phyloP scores from a whole-genome alignment of 2,329 filamentous ascomycete genomes.

The Arthroderma uncinatum region DNA sequence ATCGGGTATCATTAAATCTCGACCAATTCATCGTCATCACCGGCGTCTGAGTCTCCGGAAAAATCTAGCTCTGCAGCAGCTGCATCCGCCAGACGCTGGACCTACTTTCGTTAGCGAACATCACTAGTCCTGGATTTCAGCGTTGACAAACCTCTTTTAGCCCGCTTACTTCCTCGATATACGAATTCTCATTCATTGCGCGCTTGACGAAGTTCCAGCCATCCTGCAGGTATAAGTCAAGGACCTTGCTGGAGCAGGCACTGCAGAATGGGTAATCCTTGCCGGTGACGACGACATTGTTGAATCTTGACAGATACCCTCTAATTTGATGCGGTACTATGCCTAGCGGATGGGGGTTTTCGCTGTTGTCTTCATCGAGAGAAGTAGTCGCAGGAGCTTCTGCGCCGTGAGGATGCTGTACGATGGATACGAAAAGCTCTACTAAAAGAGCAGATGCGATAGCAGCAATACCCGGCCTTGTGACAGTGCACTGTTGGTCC shows the following conservation, averaged over 20 bases:
- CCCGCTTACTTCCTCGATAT: slow-evolving; percentile 53
- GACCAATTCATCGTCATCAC: background rate
- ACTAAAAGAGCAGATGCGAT: slow-evolving; percentile 87
- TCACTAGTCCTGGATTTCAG: background rate
- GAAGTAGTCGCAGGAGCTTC: slow-evolving; percentile 31
- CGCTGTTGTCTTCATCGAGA: slow-evolving; percentile 24
- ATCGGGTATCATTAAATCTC: background rate
- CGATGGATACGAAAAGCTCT: slow-evolving; percentile 73
- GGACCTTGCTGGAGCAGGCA: slow-evolving; percentile 48
- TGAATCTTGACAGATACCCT: slow-evolving; percentile 51
- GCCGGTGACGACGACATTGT: slow-evolving; percentile 47
- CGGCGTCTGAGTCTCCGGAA: background rate
- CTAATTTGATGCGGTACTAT: slow-evolving; percentile 53
- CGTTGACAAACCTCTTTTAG: slow-evolving; percentile 42
- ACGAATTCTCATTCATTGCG: slow-evolving; percentile 50
- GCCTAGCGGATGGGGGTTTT: slow-evolving; percentile 40
- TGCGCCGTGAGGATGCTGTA: slow-evolving; percentile 63
- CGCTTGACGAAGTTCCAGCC: slow-evolving; percentile 51
- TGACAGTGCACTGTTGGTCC: slow-evolving; percentile 97
- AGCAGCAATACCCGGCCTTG: slow-evolving; percentile 78
- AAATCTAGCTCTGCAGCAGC: background rate
- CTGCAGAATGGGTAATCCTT: slow-evolving; percentile 51
- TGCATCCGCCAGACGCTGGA: slow-evolving; percentile 1
- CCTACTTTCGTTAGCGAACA: background rate
- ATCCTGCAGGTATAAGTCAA: slow-evolving; percentile 42